phyloP scores from a whole-genome alignment of 805 yeast genomes.

The Kazachstania taianensis region DNA sequence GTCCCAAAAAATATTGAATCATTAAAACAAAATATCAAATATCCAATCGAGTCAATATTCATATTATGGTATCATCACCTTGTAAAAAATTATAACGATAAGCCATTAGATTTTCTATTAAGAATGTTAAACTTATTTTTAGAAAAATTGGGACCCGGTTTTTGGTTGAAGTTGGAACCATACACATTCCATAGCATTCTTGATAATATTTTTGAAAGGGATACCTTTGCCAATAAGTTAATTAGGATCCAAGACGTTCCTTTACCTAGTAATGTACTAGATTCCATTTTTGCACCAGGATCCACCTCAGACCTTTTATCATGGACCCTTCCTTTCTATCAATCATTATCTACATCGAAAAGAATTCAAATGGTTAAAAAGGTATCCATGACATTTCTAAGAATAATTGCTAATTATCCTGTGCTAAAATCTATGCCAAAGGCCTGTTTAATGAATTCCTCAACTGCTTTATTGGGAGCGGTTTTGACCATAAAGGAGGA shows the following conservation, averaged over 20 bases:
- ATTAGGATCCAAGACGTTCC: slow-evolving; percentile 19
- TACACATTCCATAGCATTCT: slow-evolving; percentile 45
- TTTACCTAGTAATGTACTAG: slow-evolving; percentile 23
- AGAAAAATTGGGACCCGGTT: slow-evolving; percentile 31
- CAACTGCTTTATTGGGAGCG: slow-evolving; percentile 28
- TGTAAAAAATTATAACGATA: slow-evolving; percentile 21
- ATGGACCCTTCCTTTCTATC: slow-evolving; percentile 45
- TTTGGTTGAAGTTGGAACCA: slow-evolving; percentile 51
- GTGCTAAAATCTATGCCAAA: slow-evolving; percentile 20
- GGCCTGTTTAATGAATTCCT: slow-evolving; percentile 30
- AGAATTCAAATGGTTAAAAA: slow-evolving; percentile 44
- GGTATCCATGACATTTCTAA: slow-evolving; percentile 39
- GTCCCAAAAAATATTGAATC: slow-evolving; percentile 25
- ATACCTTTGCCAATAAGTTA: slow-evolving; percentile 35
- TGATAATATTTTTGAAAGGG: slow-evolving; percentile 50
- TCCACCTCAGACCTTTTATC: slow-evolving; percentile 36
- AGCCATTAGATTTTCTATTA: slow-evolving; percentile 43
- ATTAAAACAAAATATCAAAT: slow-evolving; percentile 20
- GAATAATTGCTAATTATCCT: slow-evolving; percentile 26
- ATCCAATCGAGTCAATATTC: slow-evolving; percentile 26
- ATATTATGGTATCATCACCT: slow-evolving; percentile 27
- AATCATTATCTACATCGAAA: slow-evolving; percentile 39
- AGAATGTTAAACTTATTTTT: slow-evolving; percentile 40
- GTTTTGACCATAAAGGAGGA: slow-evolving; percentile 22
- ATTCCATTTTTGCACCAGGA: slow-evolving; percentile 22